Percentiles rank a stretch among this genome's conserved stretches.
Conservation (phyloP, 176 grass and related monocot genomes). For the Alopecurus myosuroides region DNA sequence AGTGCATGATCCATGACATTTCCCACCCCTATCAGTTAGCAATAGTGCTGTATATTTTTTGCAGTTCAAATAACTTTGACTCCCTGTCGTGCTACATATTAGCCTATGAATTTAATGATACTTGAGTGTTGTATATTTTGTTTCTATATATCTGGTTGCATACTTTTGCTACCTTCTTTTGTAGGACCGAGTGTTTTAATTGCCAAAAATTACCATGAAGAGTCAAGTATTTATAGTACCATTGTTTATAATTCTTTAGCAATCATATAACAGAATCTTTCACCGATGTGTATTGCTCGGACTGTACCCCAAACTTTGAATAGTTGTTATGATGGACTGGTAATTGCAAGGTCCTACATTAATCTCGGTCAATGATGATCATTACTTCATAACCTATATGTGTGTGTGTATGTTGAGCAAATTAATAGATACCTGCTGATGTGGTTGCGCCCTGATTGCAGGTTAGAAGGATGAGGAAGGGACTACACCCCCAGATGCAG, state of each 20-base stretch:
- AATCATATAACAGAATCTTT: neutral
- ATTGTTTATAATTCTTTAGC: neutral
- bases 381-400: neutral
- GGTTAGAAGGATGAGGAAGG: too few species aligned
- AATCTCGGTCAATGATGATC: neutral
- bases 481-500: too few species aligned
- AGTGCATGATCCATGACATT: neutral
- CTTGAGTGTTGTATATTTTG: neutral
- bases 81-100: neutral
- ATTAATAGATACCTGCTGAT: too few species aligned
- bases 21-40: too few species aligned
- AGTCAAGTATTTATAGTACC: neutral
- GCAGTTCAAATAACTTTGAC: neutral
- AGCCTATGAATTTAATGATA: neutral
- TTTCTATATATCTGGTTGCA: neutral
- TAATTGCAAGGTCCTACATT: neutral
- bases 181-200: neutral
- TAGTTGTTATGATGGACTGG: neutral
- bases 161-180: neutral
- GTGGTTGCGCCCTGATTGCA: too few species aligned
- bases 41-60: neutral
- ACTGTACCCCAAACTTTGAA: neutral
- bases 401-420: neutral
- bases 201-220: neutral
- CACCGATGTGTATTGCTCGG: neutral